phyloP scores from a whole-genome alignment of 208 protist species.

The Paratrypanosoma confusum region DNA sequence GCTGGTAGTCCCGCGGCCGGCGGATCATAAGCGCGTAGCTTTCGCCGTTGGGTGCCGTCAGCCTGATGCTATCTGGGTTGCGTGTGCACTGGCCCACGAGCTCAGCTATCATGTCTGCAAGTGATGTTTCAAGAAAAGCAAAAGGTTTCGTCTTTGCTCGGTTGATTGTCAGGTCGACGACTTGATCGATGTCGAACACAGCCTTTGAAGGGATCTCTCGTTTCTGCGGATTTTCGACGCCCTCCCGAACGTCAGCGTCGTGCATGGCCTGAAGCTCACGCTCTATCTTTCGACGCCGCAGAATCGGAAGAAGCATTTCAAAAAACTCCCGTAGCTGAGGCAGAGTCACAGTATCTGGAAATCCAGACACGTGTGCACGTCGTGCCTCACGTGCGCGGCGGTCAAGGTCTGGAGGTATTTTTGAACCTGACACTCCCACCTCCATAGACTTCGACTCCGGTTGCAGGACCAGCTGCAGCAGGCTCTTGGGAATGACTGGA shows the following conservation, averaged over 20 bases:
- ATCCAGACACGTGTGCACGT: conserved; percentile 71
- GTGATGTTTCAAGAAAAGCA: conserved; percentile 71
- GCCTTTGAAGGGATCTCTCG: conserved; percentile 56
- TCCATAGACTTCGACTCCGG: background rate
- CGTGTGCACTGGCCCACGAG: conserved; percentile 36
- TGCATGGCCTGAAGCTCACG: conserved; percentile 48
- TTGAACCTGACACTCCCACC: conserved; percentile 13
- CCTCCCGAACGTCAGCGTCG: conserved; percentile 10
- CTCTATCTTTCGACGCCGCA: conserved; percentile 59
- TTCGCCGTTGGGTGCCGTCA: conserved; percentile 32
- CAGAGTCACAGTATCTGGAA: conserved; percentile 37
- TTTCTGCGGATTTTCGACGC: conserved; percentile 21
- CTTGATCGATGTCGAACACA: conserved; percentile 38
- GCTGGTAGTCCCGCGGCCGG: conserved; percentile 57
- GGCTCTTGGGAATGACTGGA: conserved; percentile 30
- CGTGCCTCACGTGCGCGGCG: conserved; percentile 52
- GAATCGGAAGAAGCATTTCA: conserved; percentile 45
- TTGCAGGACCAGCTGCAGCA: conserved; percentile 12
- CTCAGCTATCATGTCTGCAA: conserved; percentile 73
- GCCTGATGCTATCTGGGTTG: conserved; percentile 52
- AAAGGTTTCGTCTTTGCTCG: conserved; percentile 53
- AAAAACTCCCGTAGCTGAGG: conserved; percentile 67
- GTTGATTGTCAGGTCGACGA: conserved; percentile 44
- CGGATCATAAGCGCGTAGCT: conserved; percentile 49
- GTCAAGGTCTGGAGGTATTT: conserved; percentile 54